These are phyloP conservation scores for Cinnamomum micranthum DNA, from an alignment of 164 flowering plant genomes.

Conservation along the genomic window DNA sequence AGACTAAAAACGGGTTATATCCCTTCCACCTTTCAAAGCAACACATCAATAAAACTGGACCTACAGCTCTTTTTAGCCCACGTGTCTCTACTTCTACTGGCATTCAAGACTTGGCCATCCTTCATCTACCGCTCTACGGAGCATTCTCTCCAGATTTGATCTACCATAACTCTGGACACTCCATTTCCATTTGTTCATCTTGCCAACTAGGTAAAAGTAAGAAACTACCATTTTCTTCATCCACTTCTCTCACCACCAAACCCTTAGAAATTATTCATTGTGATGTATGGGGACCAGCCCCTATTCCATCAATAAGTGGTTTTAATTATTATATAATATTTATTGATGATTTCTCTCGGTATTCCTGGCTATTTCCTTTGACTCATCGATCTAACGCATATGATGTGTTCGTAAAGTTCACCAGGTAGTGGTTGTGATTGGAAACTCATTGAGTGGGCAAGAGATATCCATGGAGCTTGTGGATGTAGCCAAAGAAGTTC, in stretches of 20 bases:
- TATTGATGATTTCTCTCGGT: neutral
- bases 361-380: neutral
- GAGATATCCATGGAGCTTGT: constrained; percentile 86
- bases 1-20: too few species aligned
- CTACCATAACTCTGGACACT: neutral
- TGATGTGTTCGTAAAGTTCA: neutral
- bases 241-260: neutral
- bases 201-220: neutral
- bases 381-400: neutral
- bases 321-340: neutral
- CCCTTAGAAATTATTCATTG: neutral
- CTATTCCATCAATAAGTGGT: neutral
- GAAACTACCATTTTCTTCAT: neutral
- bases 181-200: neutral
- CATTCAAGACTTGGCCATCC: neutral
- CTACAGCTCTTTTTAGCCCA: neutral
- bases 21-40: neutral
- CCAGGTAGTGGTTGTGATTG: neutral
- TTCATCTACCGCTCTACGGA: neutral
- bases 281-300: neutral
- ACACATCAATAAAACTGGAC: neutral
- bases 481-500: constrained; percentile 72
- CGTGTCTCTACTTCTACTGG: neutral
- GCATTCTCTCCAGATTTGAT: neutral
- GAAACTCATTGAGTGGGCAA: constrained; percentile 31